phyloP scores from a whole-genome alignment of 441 rosid genomes.

The Mallotus repandus region DNA sequence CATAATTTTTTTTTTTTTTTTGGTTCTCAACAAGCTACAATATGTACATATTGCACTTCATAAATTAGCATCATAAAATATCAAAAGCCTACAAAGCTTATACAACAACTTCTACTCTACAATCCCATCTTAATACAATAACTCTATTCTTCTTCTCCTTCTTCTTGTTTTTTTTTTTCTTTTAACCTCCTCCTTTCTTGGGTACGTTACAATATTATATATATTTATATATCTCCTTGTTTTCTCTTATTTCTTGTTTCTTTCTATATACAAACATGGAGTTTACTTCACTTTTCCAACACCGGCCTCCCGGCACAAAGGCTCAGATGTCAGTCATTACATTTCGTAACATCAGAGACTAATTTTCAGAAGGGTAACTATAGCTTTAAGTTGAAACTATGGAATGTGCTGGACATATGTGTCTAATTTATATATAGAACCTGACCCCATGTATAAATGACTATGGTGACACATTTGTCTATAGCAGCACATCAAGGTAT shows the following conservation, averaged over 20 bases:
- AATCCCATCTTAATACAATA: conserved; percentile 1
- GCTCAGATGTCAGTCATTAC: conserved; percentile 32
- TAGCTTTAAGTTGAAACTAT: not conserved
- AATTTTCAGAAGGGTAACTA: not conserved
- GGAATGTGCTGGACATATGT: too few species aligned
- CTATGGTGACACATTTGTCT: too few species aligned
- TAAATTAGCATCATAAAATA: conserved; percentile 1
- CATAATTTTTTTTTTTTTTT: not conserved
- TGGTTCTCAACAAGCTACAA: not conserved
- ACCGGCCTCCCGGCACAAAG: conserved; percentile 40
- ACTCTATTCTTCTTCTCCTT: not conserved
- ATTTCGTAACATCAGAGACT: not conserved
- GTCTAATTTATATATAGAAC: too few species aligned
- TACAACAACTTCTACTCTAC: conserved; percentile 10
- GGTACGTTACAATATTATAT: not conserved
- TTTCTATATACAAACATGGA: conserved; percentile 22
- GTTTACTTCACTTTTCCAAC: conserved; percentile 20
- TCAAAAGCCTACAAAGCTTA: conserved; percentile 9
- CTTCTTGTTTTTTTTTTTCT: not conserved
- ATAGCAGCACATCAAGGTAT: too few species aligned
- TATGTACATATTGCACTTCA: conserved; percentile 25
- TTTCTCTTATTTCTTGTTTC: not conserved
- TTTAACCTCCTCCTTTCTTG: not conserved
- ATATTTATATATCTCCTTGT: not conserved
- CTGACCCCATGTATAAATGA: too few species aligned